Evolutionary conservation across 2,329 filamentous ascomycete genomes (phyloP), one percentile per base, ranked within the genome.

Genomic region (Didymella arachidicola): DNA sequence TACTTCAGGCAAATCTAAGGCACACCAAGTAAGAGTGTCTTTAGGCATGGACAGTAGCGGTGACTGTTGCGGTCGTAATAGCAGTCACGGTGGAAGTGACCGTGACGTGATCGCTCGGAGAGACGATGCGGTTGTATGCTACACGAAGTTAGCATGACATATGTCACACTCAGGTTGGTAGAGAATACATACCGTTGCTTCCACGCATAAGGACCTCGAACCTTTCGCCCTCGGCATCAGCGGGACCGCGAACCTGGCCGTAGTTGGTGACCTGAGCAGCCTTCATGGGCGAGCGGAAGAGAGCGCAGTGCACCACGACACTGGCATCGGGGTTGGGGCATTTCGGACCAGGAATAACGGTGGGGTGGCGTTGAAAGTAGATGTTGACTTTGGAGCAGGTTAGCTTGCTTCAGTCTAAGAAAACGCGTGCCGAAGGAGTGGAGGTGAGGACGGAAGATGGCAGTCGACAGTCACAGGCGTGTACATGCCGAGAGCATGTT

Each of bases 321-420:
- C 50, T 61, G 16, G 66, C 44, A 1, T 41, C 7, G 4, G 67
- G 67, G 19, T 70, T 69, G 18, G 66, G 64, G 45, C 67, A 70
- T 0, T 11, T 36, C 1, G 50, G 18, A 7, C 58, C 60, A 1
- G 65, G 64, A 3, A 38, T 29, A 2, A 52, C n/a, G 3, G 45
- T 51, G 4, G 66, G 67, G 5, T 57, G 26, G 29, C 67, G 62
- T 30, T 61, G 49, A 50, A 69, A 52, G 53, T 61, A 70, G 48
- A 69, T 63, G 57, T 70, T 69, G 64, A 70, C 64, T 64, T 89
- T 2, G 5, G 4, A 8, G 3, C 14, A 16, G 5, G 16, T 53
- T 22, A 53, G 50, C 30, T 30, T 22, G 16, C 8, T 22, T 6
- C 2, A 10, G 22, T 42, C 16, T 11, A 26, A 26, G 2, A 16